Conservation (phyloP, 2,329 filamentous ascomycete genomes). For the Xylariales sp. region DNA sequence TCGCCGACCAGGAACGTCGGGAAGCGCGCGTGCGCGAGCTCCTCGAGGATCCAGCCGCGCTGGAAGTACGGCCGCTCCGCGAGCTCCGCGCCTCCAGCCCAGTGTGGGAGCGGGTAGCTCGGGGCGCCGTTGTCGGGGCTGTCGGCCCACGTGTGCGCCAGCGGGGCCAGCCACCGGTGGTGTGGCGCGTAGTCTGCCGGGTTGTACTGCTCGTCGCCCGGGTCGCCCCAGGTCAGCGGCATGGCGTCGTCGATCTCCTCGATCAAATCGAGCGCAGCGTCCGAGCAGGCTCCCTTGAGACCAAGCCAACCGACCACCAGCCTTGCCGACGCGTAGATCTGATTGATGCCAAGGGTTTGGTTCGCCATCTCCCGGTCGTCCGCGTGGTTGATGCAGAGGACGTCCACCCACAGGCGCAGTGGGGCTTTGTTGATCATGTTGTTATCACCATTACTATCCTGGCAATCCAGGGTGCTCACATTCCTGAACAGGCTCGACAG, state of each 20-base stretch:
- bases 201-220: slow-evolving; percentile 25
- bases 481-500: slow-evolving; percentile 7
- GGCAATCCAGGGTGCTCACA: slow-evolving; percentile 7
- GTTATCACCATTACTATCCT: neutral
- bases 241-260: slow-evolving; percentile 24
- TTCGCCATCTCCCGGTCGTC: slow-evolving; percentile 7
- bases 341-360: neutral
- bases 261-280: slow-evolving; percentile 19
- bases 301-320: slow-evolving; percentile 29
- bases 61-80: slow-evolving; percentile 28
- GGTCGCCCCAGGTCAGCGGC: slow-evolving; percentile 26
- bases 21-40: slow-evolving; percentile 27
- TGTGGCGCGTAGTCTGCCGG: slow-evolving; percentile 29
- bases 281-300: slow-evolving; percentile 21
- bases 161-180: slow-evolving; percentile 19
- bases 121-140: slow-evolving; percentile 15
- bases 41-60: slow-evolving; percentile 30
- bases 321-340: slow-evolving; percentile 9
- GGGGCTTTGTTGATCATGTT: neutral
- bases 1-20: slow-evolving; percentile 26
- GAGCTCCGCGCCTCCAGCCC: slow-evolving; percentile 21
- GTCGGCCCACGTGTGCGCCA: slow-evolving; percentile 13
- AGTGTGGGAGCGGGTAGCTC: slow-evolving; percentile 10
- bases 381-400: slow-evolving; percentile 9
- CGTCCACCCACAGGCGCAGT: slow-evolving; percentile 9